phyloP scores from a whole-genome alignment of 2,329 filamentous ascomycete species.

The Bipolaris sorokiniana region DNA sequence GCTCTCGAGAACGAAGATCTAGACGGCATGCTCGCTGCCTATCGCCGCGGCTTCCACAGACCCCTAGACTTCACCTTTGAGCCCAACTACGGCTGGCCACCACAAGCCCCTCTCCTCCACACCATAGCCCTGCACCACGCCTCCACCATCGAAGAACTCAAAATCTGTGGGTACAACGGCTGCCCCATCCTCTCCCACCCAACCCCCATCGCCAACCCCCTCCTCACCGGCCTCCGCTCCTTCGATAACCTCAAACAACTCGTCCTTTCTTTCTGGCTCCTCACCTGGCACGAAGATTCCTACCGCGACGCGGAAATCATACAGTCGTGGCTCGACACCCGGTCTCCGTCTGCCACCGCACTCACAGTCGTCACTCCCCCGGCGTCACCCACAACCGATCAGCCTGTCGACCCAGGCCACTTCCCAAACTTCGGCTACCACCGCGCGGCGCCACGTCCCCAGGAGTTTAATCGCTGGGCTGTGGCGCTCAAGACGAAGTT shows the following conservation, averaged over 20 bases:
- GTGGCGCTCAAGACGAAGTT: conserved; percentile 50
- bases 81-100: conserved; percentile 51
- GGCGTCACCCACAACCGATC: conserved; percentile 26
- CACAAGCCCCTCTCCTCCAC: conserved; percentile 49
- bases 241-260: conserved; percentile 53
- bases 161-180: conserved; percentile 57
- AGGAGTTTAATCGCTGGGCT: conserved; percentile 51
- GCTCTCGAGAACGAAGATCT: conserved; percentile 42
- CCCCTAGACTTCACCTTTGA: conserved; percentile 38
- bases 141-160: conserved; percentile 52
- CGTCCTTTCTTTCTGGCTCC: conserved; percentile 52
- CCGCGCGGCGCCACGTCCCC: conserved; percentile 18
- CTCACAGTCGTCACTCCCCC: conserved; percentile 46
- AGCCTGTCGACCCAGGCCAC: conserved; percentile 36
- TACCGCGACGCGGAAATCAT: conserved; percentile 54
- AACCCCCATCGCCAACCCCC: conserved; percentile 47
- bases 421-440: conserved; percentile 32
- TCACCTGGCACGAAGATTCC: conserved; percentile 49
- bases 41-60: conserved; percentile 28
- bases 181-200: conserved; percentile 49
- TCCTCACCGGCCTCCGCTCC: conserved; percentile 50
- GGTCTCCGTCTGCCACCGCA: conserved; percentile 49
- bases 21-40: conserved; percentile 31
- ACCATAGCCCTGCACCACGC: conserved; percentile 52
- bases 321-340: conserved; percentile 52